Conservation (phyloP, 495 filamentous ascomycete species). For the Sabuloglossum arenarium region DNA sequence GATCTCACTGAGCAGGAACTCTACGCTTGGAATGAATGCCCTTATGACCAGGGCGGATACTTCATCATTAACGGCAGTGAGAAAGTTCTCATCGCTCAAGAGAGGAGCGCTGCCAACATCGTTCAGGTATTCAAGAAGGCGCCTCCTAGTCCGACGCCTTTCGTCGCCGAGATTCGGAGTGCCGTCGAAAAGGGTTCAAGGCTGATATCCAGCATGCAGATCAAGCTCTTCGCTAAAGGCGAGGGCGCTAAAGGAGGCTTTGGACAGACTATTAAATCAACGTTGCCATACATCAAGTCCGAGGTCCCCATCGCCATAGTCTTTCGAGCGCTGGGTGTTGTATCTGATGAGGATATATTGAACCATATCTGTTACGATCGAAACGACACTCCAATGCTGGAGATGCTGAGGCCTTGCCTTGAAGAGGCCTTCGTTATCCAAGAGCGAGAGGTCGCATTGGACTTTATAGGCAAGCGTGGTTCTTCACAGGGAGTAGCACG, state of each 20-base stretch:
- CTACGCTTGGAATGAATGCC: conserved; percentile 80
- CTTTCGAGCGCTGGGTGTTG: conserved; percentile 85
- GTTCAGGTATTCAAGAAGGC: conserved; percentile 98
- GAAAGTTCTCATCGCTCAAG: conserved; percentile 95
- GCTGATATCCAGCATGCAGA: conserved; percentile 70
- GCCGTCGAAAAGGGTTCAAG: conserved; percentile 90
- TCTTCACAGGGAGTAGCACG: conserved; percentile 52
- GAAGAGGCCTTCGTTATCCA: conserved; percentile 94
- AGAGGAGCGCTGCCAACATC: conserved; percentile 92
- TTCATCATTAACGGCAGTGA: conserved; percentile 99
- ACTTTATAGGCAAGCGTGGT: conserved; percentile 87
- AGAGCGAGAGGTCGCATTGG: conserved; percentile 83
- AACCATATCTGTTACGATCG: conserved; percentile 94
- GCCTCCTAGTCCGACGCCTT: conserved; percentile 65
- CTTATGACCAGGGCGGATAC: conserved; percentile 94
- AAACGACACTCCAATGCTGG: conserved; percentile 88
- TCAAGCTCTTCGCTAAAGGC: conserved; percentile 73
- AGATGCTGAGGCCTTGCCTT: conserved; percentile 89
- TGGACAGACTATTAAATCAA: conserved; percentile 72
- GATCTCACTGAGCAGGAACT: conserved; percentile 60
- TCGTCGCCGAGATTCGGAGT: conserved; percentile 87
- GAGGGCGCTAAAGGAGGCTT: conserved; percentile 56
- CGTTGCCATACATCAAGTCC: conserved; percentile 77
- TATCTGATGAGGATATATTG: conserved; percentile 93
- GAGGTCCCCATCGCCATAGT: conserved; percentile 89